A percentile compares a stretch with the other conserved stretches of the same genome.
phyloP scores from a whole-genome alignment of 768 basidiomycete species.

The Myochromella boudieri region DNA sequence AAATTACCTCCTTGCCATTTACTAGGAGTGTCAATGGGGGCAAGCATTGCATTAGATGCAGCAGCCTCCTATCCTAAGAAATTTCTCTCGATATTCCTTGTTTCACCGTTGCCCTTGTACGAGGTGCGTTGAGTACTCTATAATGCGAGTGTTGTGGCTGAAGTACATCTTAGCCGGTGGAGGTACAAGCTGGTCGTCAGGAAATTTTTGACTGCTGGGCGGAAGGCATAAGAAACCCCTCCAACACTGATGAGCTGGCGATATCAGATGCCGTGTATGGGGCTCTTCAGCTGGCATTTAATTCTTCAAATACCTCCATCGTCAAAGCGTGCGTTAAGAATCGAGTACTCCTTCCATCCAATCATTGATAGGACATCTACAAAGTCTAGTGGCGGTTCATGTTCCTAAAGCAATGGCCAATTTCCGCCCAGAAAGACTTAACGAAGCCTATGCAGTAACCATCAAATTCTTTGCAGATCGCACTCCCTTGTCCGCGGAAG shows the following conservation, averaged over 20 bases:
- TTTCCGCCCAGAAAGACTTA: conserved; percentile 26
- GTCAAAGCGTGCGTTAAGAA: conserved; percentile 23
- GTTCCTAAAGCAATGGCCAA: conserved; percentile 22
- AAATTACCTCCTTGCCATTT: conserved; percentile 36
- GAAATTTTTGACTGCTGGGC: conserved; percentile 25
- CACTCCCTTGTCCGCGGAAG: conserved; percentile 17
- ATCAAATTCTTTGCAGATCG: conserved; percentile 33
- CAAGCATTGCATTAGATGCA: conserved; percentile 31
- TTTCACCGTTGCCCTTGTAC: conserved; percentile 32
- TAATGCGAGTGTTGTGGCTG: neutral
- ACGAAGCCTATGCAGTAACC: conserved; percentile 29
- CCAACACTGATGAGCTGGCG: conserved; percentile 2
- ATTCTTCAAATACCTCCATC: conserved; percentile 20
- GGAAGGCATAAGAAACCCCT: conserved; percentile 7
- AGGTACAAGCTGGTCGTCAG: conserved; percentile 32
- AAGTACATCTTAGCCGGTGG: conserved; percentile 23
- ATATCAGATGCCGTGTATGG: conserved; percentile 7
- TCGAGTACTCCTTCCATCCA: too few relatives aligned
- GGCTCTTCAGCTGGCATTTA: conserved; percentile 30
- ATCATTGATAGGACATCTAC: too few relatives aligned
- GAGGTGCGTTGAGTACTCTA: conserved; percentile 24
- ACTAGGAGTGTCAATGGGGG: conserved; percentile 36
- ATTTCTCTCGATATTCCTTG: conserved; percentile 33
- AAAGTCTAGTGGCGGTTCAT: conserved; percentile 23
- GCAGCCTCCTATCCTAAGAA: conserved; percentile 32